Evolutionary conservation across 805 yeast genomes (phyloP).

Genomic region (Metschnikowia borealis): DNA sequence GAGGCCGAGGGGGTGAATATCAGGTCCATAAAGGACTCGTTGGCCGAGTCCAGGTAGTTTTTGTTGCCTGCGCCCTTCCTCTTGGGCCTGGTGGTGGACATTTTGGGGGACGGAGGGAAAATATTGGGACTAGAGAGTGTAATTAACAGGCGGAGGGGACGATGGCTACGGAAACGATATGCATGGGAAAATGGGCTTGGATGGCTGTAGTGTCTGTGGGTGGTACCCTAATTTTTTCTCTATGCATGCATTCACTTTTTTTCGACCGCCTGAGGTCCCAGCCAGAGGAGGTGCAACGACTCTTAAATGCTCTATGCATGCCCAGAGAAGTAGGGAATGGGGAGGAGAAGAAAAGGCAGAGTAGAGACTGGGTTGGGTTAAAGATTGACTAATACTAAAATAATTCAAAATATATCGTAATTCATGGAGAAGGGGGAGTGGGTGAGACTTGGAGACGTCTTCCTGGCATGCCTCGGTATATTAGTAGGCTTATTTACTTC

Average conservation of each 20-base stretch:
- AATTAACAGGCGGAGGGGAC: neutral
- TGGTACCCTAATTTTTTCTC: slow-evolving; percentile 2
- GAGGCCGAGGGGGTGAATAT: neutral
- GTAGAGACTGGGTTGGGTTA: no score
- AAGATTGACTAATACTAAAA: no score
- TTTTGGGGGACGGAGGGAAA: neutral
- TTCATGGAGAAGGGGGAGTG: no score
- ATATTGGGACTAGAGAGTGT: neutral
- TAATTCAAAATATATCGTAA: no score
- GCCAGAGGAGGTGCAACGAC: slow-evolving; percentile 2
- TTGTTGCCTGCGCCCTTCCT: slow-evolving; percentile 19
- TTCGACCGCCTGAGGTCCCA: slow-evolving; percentile 3
- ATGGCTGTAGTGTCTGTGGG: slow-evolving; percentile 1
- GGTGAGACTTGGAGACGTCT: no score
- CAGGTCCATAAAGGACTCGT: slow-evolving; percentile 14
- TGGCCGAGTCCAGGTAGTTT: slow-evolving; percentile 17
- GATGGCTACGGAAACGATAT: neutral
- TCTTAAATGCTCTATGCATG: neutral
- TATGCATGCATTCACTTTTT: slow-evolving; percentile 4
- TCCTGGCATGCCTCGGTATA: no score
- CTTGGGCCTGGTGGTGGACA: slow-evolving; percentile 17
- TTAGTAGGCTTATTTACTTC: no score
- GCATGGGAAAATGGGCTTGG: neutral
- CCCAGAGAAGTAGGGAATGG: neutral
- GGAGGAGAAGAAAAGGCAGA: no score